phyloP scores from a whole-genome alignment of 176 grass and related monocot species.

The Bromus sterilis region DNA sequence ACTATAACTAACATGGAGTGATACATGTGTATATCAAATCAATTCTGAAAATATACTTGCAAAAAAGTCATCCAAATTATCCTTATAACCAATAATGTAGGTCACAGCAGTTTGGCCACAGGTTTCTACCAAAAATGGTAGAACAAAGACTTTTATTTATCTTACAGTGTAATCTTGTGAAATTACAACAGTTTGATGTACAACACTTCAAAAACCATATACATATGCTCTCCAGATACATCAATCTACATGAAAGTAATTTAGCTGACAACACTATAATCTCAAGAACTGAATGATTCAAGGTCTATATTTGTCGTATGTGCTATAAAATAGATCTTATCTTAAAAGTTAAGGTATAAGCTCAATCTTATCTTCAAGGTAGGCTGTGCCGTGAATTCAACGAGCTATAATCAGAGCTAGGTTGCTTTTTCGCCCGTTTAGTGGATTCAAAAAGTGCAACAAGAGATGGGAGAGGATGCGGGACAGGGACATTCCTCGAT shows the following conservation, averaged over 20 bases:
- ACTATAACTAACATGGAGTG: too few relatives aligned
- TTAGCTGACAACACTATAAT: not conserved
- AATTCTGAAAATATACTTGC: not conserved
- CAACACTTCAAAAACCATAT: not conserved
- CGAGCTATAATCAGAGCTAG: constrained; percentile 16
- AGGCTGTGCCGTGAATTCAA: constrained; percentile 42
- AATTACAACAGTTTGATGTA: constrained; percentile 15
- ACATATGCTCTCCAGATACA: not conserved
- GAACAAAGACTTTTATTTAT: not conserved
- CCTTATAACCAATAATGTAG: not conserved
- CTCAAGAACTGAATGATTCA: not conserved
- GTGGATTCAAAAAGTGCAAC: constrained; percentile 49
- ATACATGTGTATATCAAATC: too few relatives aligned
- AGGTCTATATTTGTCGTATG: not conserved
- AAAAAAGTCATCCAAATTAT: not conserved
- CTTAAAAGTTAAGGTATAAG: not conserved
- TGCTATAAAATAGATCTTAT: constrained; percentile 13
- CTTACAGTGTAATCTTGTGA: not conserved
- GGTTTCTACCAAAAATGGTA: not conserved
- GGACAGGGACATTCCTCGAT: constrained; percentile 78
- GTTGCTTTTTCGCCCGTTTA: constrained; percentile 52
- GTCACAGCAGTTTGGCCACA: not conserved
- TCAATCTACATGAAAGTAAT: not conserved
- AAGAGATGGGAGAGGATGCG: constrained; percentile 64
- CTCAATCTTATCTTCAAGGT: constrained; percentile 20